Percentiles rank a stretch among this genome's conserved stretches.
Evolutionary conservation across 2,329 filamentous ascomycete genomes (phyloP).

Genomic region (Apiospora saccharicola): DNA sequence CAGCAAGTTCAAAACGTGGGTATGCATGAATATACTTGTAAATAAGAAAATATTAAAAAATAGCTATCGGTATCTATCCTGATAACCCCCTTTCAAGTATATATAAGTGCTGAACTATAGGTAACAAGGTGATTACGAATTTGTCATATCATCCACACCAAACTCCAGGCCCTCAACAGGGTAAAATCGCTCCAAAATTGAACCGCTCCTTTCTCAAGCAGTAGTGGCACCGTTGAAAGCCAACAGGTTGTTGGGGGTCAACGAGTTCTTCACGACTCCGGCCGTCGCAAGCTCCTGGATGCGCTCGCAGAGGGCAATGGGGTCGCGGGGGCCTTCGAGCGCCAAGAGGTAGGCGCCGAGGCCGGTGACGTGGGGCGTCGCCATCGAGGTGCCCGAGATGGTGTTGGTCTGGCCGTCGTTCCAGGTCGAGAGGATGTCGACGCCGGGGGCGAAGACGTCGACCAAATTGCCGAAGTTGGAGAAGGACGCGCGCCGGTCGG

Average conservation of each 20-base stretch:
- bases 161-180: not conserved
- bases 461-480: constrained; percentile 44
- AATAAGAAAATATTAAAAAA: not conserved
- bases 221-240: constrained; percentile 35
- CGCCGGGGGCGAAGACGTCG: constrained; percentile 53
- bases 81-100: not conserved
- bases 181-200: not conserved
- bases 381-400: constrained; percentile 56
- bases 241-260: constrained; percentile 35
- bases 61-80: not conserved
- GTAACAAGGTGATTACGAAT: not conserved
- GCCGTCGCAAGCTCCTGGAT: constrained; percentile 37
- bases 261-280: constrained; percentile 31
- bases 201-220: not conserved
- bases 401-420: constrained; percentile 45
- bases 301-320: constrained; percentile 34
- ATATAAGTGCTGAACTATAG: not conserved
- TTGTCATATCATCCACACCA: not conserved
- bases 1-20: not conserved
- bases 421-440: constrained; percentile 48
- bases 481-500: constrained; percentile 31
- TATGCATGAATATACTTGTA: not conserved
- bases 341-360: constrained; percentile 54
- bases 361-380: constrained; percentile 51
- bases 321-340: constrained; percentile 50